Percentiles rank a stretch among this genome's conserved stretches.
Conservation (phyloP, 2,329 filamentous ascomycete species). For the Diaporthe eres region DNA sequence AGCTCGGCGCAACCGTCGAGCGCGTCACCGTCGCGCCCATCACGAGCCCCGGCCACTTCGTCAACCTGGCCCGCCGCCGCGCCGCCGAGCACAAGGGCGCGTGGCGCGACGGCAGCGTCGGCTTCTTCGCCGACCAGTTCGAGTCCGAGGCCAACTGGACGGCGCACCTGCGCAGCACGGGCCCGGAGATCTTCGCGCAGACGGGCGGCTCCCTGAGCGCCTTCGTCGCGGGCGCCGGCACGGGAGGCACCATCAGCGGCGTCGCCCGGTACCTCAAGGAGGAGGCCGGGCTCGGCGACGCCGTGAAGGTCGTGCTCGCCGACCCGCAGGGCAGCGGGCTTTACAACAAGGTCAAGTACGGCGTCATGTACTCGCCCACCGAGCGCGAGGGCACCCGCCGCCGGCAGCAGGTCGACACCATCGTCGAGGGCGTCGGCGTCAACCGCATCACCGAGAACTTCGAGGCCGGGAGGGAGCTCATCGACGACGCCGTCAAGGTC, state of each 20-base stretch:
- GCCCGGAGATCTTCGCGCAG: conserved; percentile 90
- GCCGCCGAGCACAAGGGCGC: conserved; percentile 80
- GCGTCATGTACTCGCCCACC: conserved; percentile 93
- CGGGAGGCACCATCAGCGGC: conserved; percentile 92
- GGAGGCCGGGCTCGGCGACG: conserved; percentile 63
- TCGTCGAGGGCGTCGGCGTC: conserved; percentile 96
- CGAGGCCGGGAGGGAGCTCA: conserved; percentile 84
- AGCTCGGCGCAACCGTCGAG: conserved; percentile 93
- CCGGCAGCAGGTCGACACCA: conserved; percentile 91
- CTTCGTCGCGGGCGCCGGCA: conserved; percentile 94
- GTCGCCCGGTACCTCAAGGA: conserved; percentile 88
- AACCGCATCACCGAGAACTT: conserved; percentile 97
- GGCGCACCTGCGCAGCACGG: conserved; percentile 86
- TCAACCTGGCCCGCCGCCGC: conserved; percentile 87
- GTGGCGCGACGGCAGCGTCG: conserved; percentile 73
- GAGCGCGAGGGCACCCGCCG: conserved; percentile 93
- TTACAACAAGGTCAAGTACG: conserved; percentile 91
- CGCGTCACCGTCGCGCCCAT: conserved; percentile 92
- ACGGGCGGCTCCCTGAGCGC: conserved; percentile 82
- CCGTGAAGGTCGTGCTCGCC: conserved; percentile 82
- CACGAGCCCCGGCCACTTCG: conserved; percentile 92
- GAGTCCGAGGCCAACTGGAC: conserved; percentile 91
- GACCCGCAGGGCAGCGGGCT: conserved; percentile 95
- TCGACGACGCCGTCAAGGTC: conserved; percentile 92
- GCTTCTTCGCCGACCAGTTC: conserved; percentile 97